These are phyloP conservation scores for Thalia dealbata DNA, from an alignment of 176 grass and related monocot genomes.

Conservation along the genomic window DNA sequence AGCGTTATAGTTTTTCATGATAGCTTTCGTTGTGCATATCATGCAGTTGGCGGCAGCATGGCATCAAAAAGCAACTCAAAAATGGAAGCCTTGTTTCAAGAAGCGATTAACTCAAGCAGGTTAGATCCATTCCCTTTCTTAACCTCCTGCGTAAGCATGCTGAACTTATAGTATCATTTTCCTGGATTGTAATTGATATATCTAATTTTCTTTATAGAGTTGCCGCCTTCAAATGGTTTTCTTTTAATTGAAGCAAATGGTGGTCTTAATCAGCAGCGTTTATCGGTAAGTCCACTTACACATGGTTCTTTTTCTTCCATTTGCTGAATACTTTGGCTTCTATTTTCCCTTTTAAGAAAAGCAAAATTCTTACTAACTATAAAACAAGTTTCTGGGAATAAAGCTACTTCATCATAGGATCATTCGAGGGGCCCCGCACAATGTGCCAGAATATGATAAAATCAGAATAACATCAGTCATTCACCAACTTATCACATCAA, in stretches of 20 bases:
- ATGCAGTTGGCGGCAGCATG: constrained; percentile 47
- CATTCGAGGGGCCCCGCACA: no score
- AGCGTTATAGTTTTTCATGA: constrained; percentile 10
- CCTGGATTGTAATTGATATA: background rate
- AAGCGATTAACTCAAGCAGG: constrained; percentile 53
- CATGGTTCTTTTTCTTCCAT: background rate
- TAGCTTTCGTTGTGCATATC: constrained; percentile 10
- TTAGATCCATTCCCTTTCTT: constrained; percentile 22
- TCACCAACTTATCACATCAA: no score
- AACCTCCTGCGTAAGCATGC: background rate
- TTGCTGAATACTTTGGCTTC: background rate
- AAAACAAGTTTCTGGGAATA: no score
- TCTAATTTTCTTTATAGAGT: constrained; percentile 31
- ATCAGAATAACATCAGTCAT: no score
- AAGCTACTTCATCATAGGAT: no score
- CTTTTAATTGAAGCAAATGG: constrained; percentile 94
- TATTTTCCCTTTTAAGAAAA: background rate
- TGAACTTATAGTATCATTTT: background rate
- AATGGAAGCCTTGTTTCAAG: constrained; percentile 50
- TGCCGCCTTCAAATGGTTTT: constrained; percentile 77
- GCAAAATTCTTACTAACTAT: no score
- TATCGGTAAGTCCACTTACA: constrained; percentile 63
- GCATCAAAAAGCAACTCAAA: constrained; percentile 41
- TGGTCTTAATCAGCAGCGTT: constrained; percentile 82
- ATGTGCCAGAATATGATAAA: no score